Conservation (phyloP, 2,329 filamentous ascomycete genomes). For the Dothideomycetes sp. region DNA sequence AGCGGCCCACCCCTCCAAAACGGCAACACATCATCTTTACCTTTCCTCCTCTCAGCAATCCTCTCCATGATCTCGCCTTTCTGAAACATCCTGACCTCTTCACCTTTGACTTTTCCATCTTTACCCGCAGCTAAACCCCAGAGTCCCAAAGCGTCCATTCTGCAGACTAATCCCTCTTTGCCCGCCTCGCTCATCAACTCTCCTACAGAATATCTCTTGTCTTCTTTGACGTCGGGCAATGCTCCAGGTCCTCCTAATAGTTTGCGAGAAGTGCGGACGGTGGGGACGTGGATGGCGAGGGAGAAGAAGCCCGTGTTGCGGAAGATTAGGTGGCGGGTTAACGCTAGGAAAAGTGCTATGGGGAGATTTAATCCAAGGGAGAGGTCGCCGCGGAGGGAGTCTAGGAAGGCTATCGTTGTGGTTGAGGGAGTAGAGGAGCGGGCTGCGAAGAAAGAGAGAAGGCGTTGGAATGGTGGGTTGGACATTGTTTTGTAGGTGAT, state of each 20-base stretch:
- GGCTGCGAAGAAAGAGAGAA: conserved; percentile 29
- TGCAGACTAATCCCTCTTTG: conserved; percentile 15
- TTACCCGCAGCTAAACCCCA: conserved; percentile 27
- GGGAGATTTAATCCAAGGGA: conserved; percentile 30
- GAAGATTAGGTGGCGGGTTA: conserved; percentile 26
- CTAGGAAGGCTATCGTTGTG: conserved; percentile 27
- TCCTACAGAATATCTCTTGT: conserved; percentile 21
- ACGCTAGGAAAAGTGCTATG: conserved; percentile 25
- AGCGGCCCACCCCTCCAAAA: conserved; percentile 29
- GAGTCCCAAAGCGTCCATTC: conserved; percentile 25
- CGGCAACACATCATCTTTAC: conserved; percentile 26
- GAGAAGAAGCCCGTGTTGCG: conserved; percentile 25
- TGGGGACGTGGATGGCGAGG: conserved; percentile 28
- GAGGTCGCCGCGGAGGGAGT: conserved; percentile 28
- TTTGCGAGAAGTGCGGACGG: conserved; percentile 21
- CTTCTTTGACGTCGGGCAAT: conserved; percentile 23
- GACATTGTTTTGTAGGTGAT: conserved; percentile 11
- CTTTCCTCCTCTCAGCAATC: conserved; percentile 23
- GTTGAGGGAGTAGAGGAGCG: conserved; percentile 22
- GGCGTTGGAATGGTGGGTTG: conserved; percentile 25
- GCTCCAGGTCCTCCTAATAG: conserved; percentile 21
- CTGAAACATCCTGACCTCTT: conserved; percentile 26
- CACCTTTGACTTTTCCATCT: conserved; percentile 22
- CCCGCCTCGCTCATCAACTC: conserved; percentile 22
- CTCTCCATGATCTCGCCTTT: conserved; percentile 23